These are phyloP conservation scores for Kokia cookei DNA, from an alignment of 441 rosid genomes.

Conservation along the genomic window DNA sequence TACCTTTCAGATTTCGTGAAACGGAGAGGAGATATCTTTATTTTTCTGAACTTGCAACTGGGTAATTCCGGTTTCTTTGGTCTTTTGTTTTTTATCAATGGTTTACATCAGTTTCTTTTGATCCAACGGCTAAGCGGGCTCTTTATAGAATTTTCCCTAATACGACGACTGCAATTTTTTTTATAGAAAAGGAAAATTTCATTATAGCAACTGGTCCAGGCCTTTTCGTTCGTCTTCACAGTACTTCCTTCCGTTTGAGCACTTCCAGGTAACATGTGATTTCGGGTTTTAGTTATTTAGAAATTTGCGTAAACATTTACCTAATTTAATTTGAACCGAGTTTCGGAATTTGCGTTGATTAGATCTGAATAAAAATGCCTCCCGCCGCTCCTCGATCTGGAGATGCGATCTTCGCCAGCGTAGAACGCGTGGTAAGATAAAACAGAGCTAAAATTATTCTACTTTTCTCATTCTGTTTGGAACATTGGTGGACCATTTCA, in stretches of 20 bases:
- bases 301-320: not conserved
- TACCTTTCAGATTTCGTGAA: too few species aligned
- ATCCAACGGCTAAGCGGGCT: too few species aligned
- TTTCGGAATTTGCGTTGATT: not conserved
- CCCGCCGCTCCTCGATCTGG: conserved; percentile 75
- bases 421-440: conserved; percentile 69
- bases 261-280: not conserved
- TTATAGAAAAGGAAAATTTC: too few species aligned
- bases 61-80: too few species aligned
- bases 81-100: too few species aligned
- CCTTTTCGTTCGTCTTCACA: not conserved
- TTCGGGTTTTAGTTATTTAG: not conserved
- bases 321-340: not conserved
- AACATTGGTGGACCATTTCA: not conserved
- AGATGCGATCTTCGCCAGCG: conserved; percentile 84
- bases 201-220: too few species aligned
- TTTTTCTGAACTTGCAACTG: too few species aligned
- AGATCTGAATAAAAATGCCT: conserved; percentile 36
- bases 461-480: not conserved
- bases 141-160: not conserved
- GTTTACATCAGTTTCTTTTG: too few species aligned
- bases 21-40: too few species aligned
- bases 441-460: not conserved
- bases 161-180: not conserved
- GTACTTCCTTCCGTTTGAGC: not conserved